A percentile compares a stretch with the other conserved stretches of the same genome.
phyloP scores from a whole-genome alignment of 1,284 basidiomycete genomes.

The Cryptococcus sp. region DNA sequence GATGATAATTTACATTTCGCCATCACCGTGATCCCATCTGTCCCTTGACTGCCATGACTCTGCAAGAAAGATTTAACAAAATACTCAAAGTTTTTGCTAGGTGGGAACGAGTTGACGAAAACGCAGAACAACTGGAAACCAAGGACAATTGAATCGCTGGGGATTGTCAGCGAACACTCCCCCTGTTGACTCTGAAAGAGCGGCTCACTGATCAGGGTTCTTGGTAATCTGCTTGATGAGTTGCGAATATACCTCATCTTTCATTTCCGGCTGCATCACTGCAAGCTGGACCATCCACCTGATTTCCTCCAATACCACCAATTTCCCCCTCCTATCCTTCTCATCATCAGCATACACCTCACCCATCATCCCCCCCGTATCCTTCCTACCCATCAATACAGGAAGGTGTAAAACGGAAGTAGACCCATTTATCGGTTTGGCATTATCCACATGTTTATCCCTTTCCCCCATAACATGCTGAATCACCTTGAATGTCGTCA shows the following conservation, averaged over 20 bases:
- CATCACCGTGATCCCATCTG: conserved; percentile 77
- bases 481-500: conserved; percentile 79
- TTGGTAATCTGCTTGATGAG: conserved; percentile 80
- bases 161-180: background rate
- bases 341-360: conserved; percentile 13
- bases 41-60: conserved; percentile 55
- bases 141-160: conserved; percentile 74
- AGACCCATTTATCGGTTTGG: conserved; percentile 9
- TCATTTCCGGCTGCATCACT: conserved; percentile 67
- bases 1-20: conserved; percentile 57
- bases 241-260: conserved; percentile 90
- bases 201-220: conserved; percentile 71
- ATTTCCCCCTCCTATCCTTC: conserved; percentile 9
- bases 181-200: too few species aligned
- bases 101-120: conserved; percentile 77
- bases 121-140: conserved; percentile 91
- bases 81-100: conserved; percentile 81
- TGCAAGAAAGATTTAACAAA: conserved; percentile 74
- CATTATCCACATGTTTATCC: conserved; percentile 52
- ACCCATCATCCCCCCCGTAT: background rate
- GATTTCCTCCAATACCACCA: conserved; percentile 68
- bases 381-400: conserved; percentile 7
- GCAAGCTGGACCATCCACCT: conserved; percentile 77
- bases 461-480: conserved; percentile 89
- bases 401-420: conserved; percentile 2